Conservation (phyloP, 176 grass and related monocot species). For the Bolboschoenus planiculmis region DNA sequence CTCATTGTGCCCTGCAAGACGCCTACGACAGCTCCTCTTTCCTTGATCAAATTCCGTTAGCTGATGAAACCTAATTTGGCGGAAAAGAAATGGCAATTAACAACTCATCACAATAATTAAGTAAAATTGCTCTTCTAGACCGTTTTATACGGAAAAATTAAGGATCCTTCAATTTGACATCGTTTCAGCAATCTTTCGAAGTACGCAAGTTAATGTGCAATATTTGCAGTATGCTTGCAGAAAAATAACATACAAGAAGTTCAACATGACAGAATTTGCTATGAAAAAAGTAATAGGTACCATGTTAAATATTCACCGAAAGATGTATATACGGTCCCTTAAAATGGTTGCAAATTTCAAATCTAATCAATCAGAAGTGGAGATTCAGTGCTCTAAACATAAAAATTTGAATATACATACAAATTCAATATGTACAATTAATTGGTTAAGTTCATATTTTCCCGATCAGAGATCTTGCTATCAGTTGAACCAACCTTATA, state of each 20-base stretch:
- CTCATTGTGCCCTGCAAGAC: constrained; percentile 72
- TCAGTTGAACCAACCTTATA: background rate
- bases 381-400: background rate
- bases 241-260: background rate
- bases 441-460: background rate
- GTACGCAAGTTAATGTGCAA: background rate
- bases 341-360: background rate
- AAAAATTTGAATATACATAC: background rate
- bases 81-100: background rate
- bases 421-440: background rate
- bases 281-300: background rate
- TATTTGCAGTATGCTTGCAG: background rate
- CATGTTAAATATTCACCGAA: background rate
- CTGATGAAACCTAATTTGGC: constrained; percentile 44
- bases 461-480: background rate
- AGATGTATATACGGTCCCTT: background rate
- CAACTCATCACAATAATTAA: background rate
- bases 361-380: background rate
- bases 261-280: background rate
- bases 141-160: background rate
- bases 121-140: background rate
- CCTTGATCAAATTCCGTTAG: constrained; percentile 74
- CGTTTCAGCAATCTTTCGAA: background rate
- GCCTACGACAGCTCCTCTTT: constrained; percentile 75
- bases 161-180: too few relatives aligned